Conservation (phyloP, 23 red algal genomes). For the Cyanidioschyzon merolae region DNA sequence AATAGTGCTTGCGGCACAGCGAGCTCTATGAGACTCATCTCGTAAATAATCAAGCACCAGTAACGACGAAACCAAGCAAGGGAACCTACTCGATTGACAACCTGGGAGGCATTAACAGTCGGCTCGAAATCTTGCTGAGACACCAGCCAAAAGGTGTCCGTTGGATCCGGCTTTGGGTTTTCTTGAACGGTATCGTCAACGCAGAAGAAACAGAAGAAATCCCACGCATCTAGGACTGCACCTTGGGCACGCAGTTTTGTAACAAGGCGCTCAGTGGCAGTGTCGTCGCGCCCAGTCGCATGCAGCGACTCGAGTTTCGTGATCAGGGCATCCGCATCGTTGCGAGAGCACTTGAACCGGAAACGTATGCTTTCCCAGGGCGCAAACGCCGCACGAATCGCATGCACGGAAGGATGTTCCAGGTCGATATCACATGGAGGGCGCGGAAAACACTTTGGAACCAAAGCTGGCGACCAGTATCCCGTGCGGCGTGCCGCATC, state of each 20-base stretch:
- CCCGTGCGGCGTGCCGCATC: too few species aligned
- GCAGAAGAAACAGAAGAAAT: not conserved
- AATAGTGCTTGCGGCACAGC: not conserved
- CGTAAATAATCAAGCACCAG: not conserved
- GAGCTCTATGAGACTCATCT: conserved; percentile 3
- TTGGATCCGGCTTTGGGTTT: not conserved
- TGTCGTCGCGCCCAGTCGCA: not conserved
- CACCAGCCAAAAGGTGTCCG: not conserved
- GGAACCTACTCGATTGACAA: not conserved
- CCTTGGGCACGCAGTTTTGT: not conserved
- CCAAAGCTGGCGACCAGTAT: not conserved
- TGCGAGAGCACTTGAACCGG: not conserved
- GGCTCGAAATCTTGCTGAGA: not conserved
- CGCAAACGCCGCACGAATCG: not conserved
- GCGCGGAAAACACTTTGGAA: not conserved
- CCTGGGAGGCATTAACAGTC: not conserved
- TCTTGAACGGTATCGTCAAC: not conserved
- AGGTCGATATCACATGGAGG: not conserved
- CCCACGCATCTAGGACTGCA: not conserved
- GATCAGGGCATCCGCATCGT: not conserved
- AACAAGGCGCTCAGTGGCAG: not conserved
- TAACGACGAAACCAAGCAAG: not conserved
- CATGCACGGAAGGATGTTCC: not conserved
- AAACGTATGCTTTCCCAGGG: not conserved
- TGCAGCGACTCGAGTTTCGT: not conserved